Base-by-base conservation (phyloP, 2,329 filamentous ascomycete species). In the Colletotrichum paranaense region DNA sequence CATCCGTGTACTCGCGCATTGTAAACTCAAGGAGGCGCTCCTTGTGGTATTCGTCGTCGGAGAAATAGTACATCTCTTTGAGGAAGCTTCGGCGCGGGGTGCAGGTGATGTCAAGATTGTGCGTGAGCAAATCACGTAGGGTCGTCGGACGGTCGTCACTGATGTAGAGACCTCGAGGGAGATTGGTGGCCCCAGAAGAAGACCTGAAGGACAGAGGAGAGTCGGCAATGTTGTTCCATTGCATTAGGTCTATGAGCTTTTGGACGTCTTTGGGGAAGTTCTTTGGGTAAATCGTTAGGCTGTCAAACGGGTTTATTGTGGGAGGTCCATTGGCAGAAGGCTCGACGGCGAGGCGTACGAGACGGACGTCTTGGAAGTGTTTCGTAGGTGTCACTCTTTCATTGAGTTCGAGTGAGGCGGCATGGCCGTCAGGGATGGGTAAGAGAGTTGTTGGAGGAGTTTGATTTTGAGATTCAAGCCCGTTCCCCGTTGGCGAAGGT, bases 281-380 rank as follows among this genome's bases (percentile, higher is more conserved):
- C 80, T 96, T 96, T 5, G 97, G 96, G 73, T 93, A 95, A 22
- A 99, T 89, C 6, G 92, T 91, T 7, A 97, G 85, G 28, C 94
- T 92, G 77, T 97, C 94, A 6, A 96, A 95, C 0, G 97, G 95
- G 0, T 92, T 58, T 71, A 81, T 84, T 80, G 84, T 81, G 58
- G 62, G 56, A 53, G 78, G 81, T 64, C 2, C 76, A 75, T 2
- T 78, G 26, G 22, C 74, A 67, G 6, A 74, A 11, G 75, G n/a
- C 68, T 35, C 46, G 11, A 75, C 26, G 24, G 62, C 22, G 53
- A 75, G 68, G 28, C 56, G 62, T 1, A 86, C 88, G n/a, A 98
- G 83, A 0, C 97, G 93, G 57, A 98, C 96, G 84, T 99, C 97
- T 84, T 99, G 97, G 92, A 95, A 98, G 83, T 99, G 97, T 1